phyloP scores from a whole-genome alignment of 805 yeast genomes.

The Cyberlindnera xylosilytica region DNA sequence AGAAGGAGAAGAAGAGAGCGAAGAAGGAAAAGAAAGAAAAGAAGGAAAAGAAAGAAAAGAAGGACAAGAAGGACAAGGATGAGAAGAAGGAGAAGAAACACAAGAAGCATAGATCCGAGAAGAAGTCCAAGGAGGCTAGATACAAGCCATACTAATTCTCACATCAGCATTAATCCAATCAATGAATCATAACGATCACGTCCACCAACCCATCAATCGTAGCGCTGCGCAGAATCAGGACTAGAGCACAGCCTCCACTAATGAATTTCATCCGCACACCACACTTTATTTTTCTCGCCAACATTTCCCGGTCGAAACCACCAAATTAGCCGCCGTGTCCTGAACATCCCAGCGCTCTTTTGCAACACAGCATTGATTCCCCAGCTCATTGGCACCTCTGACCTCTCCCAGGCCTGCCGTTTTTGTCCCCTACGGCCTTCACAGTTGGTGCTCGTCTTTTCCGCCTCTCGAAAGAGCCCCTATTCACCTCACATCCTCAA shows the following conservation, averaged over 20 bases:
- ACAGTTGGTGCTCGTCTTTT: not conserved
- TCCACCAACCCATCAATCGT: no score
- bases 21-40: slow-evolving; percentile 29
- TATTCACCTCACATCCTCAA: not conserved
- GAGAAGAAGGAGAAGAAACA: slow-evolving; percentile 38
- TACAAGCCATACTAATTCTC: slow-evolving; percentile 50
- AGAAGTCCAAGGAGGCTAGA: slow-evolving; percentile 39
- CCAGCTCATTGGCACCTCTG: not conserved
- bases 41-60: slow-evolving; percentile 34
- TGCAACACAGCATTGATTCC: not conserved
- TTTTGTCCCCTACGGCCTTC: not conserved
- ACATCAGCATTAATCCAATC: not conserved
- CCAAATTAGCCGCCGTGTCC: slow-evolving; percentile 3
- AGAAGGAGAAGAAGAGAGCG: slow-evolving; percentile 23
- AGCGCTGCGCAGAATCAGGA: not conserved
- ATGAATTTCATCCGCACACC: slow-evolving; percentile 1
- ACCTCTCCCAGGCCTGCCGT: no score
- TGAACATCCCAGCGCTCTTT: not conserved
- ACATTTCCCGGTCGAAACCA: not conserved
- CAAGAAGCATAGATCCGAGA: slow-evolving; percentile 48
- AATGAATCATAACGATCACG: not conserved
- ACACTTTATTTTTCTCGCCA: not conserved
- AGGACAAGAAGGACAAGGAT: slow-evolving; percentile 33
- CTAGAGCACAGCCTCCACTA: not conserved
- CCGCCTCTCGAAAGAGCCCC: not conserved